Conservation (phyloP, 805 yeast genomes). For the Yamadazyma paraphyllophila region DNA sequence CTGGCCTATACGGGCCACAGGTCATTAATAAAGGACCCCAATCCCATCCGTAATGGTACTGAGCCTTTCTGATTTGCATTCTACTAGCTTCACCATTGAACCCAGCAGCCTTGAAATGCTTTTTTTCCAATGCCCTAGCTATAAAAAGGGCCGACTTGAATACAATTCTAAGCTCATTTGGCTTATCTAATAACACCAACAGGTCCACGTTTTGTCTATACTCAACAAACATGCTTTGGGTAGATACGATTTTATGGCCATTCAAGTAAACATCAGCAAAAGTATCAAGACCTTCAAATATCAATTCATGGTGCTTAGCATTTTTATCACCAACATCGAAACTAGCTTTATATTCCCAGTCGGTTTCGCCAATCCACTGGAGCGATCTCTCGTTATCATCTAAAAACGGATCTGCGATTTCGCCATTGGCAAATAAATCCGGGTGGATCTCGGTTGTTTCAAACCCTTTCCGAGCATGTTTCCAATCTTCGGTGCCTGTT, state of each 20-base stretch:
- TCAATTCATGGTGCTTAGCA: conserved; percentile 21
- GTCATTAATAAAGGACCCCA: conserved; percentile 51
- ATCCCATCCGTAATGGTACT: conserved; percentile 58
- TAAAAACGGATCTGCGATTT: conserved; percentile 46
- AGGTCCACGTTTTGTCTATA: conserved; percentile 28
- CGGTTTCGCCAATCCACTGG: conserved; percentile 51
- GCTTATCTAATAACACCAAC: conserved; percentile 9
- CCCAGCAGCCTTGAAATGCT: conserved; percentile 25
- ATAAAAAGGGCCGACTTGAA: conserved; percentile 38
- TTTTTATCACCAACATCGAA: conserved; percentile 13
- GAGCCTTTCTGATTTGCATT: conserved; percentile 48
- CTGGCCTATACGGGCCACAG: conserved; percentile 45
- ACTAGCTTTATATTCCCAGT: conserved; percentile 46
- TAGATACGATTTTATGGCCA: conserved; percentile 27
- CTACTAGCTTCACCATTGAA: conserved; percentile 47
- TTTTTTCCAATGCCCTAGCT: conserved; percentile 32
- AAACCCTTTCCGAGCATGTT: conserved; percentile 9
- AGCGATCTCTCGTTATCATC: conserved; percentile 42
- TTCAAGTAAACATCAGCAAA: conserved; percentile 41
- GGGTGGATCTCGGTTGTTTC: conserved; percentile 33
- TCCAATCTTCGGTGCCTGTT: conserved; percentile 12
- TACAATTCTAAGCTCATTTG: conserved; percentile 31
- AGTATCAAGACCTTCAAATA: conserved; percentile 46
- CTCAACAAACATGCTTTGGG: conserved; percentile 45
- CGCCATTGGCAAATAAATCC: conserved; percentile 37